Percentiles rank a stretch among this genome's conserved stretches.
Evolutionary conservation across 2,329 filamentous ascomycete genomes (phyloP).

Genomic region (Triangularia verruculosa): DNA sequence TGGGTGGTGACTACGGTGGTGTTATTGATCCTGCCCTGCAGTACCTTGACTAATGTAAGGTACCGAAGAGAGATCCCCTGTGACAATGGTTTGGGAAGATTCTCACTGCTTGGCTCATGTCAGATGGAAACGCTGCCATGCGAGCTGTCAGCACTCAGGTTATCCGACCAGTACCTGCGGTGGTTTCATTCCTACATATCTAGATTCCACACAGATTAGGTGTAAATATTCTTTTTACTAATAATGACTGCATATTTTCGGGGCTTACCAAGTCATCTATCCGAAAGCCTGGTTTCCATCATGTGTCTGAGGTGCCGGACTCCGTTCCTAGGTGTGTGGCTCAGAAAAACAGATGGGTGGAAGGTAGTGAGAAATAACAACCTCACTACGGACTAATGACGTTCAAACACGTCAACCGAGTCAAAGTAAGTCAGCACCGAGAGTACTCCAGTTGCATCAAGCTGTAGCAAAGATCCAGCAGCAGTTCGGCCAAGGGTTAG

Average conservation of each 20-base stretch:
- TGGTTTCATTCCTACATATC: background rate
- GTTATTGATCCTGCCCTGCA: slow-evolving; percentile 32
- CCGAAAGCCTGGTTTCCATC: background rate
- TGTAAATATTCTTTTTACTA: background rate
- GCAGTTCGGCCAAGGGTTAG: too few species aligned
- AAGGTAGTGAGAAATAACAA: too few species aligned
- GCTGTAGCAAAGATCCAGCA: too few species aligned
- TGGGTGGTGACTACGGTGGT: slow-evolving; percentile 33
- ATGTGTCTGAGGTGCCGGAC: background rate
- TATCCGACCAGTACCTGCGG: background rate
- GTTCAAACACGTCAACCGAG: background rate
- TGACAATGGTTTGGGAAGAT: background rate
- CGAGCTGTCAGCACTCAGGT: background rate
- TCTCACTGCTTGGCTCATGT: background rate
- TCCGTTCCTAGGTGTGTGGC: too few species aligned
- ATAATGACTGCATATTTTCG: background rate
- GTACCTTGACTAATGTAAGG: background rate
- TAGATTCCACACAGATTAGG: background rate
- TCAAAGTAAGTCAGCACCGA: too few species aligned
- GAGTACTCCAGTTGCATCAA: too few species aligned
- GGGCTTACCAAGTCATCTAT: background rate
- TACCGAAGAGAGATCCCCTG: background rate
- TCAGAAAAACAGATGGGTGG: too few species aligned
- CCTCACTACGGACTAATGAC: too few species aligned
- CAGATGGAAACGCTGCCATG: background rate